phyloP scores from a whole-genome alignment of 768 basidiomycete genomes.

The Suillus placidus region DNA sequence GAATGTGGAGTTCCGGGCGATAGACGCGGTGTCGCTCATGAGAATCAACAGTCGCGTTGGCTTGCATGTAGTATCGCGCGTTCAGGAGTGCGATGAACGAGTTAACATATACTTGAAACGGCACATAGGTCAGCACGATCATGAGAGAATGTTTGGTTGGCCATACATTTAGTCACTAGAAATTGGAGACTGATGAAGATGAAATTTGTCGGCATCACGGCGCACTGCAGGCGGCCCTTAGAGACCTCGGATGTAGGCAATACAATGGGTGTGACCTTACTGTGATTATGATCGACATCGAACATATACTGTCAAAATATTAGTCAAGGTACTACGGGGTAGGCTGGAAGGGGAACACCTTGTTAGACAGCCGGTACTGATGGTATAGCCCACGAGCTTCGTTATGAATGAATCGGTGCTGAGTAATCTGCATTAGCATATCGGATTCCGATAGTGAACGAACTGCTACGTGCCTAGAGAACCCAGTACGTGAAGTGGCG shows the following conservation, averaged over 20 bases:
- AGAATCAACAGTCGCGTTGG: neutral
- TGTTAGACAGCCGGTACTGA: neutral
- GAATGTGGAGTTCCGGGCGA: neutral
- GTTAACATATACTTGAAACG: neutral
- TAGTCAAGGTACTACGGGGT: neutral
- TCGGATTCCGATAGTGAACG: neutral
- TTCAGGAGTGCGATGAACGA: neutral
- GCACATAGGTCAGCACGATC: neutral
- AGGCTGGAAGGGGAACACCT: neutral
- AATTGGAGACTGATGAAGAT: neutral
- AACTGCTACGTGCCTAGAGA: neutral
- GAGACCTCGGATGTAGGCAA: neutral
- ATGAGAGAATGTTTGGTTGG: neutral
- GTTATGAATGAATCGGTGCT: neutral
- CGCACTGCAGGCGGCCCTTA: neutral
- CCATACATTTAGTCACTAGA: neutral
- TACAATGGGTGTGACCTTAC: neutral
- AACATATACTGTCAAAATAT: neutral
- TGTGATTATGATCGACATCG: neutral
- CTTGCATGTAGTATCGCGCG: neutral
- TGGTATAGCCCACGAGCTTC: neutral
- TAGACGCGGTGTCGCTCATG: neutral
- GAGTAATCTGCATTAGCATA: neutral
- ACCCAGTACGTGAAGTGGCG: constrained; percentile 2
- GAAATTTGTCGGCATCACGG: neutral